Base-by-base conservation (phyloP, 2,329 filamentous ascomycete genomes). In the Podosphaera fusca region DNA sequence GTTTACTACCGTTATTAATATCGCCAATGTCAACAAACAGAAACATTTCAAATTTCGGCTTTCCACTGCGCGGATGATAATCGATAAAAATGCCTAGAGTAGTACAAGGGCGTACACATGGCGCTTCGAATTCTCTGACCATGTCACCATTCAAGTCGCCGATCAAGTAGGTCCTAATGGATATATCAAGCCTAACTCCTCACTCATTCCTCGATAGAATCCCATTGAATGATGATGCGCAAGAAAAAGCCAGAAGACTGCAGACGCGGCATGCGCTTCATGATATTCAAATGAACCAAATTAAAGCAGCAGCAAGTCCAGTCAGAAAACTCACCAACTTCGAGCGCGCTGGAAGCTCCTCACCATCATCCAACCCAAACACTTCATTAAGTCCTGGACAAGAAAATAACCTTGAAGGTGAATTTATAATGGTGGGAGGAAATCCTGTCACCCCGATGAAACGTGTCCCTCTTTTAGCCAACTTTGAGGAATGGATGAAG, bases 401-500 rank as follows among this genome's bases (percentile, higher is more conserved):
- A 60, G 67, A 71, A 60, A 69, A 69, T 59, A 76, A 74, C 52
- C 58, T 66, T 12, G 75, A 78, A 61, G 75, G 80, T 61, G 78
- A 80, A 40, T 74, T 80, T 59, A 73, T 81, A 60, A 76, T 81
- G 64, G 83, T 86, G 51, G 80, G 79, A 58, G 84, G 85, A 36
- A 80, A 75, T 61, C 86, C 84, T 42, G 84, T 94, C 56, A 95
- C 92, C 59, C 92, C 90, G 56, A 90, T 94, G 84, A 95, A 95
- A 76, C 85, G 89, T 60, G 87, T 95, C 34, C 92, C 92, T 0
- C 85, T 98, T 64, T 75, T 98, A 57, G 92, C 92, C 66, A 98
- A 98, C 71, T 98, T 96, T 65, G 92, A 98, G 69, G 92, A 98
- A 69, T 96, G 90, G 92, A 96, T 98, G 88, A 98, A 96, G 76